A percentile compares a stretch with the other conserved stretches of the same genome.
Conservation (phyloP, 2,329 filamentous ascomycete genomes). For the Penicillium sp. region DNA sequence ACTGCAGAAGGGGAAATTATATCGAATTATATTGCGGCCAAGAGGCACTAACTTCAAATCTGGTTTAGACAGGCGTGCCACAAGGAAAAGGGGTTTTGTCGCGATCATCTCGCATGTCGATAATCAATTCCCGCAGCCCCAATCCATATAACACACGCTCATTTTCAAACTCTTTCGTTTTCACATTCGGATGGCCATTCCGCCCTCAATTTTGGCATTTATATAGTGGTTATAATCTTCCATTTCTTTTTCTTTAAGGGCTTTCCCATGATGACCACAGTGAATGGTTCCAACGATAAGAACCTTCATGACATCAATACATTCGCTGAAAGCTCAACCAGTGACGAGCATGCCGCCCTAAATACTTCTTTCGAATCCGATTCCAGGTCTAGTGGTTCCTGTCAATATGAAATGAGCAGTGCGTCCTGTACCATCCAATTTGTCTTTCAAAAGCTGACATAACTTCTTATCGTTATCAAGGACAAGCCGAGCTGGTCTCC, state of each 20-base stretch:
- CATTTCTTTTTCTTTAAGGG: not conserved
- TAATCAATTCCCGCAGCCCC: conserved; percentile 1
- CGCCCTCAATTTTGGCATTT: not conserved
- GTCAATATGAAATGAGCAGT: not conserved
- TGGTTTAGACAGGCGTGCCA: not conserved
- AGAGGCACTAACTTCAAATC: not conserved
- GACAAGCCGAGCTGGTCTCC: not conserved
- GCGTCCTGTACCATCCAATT: not conserved
- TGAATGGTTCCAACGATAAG: conserved; percentile 3
- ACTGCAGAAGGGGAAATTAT: not conserved
- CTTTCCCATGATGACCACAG: conserved; percentile 3
- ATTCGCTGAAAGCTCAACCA: not conserved
- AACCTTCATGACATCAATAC: conserved; percentile 2
- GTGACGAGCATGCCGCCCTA: not conserved
- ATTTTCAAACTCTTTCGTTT: conserved; percentile 1
- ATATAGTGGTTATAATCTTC: not conserved
- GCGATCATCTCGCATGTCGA: not conserved
- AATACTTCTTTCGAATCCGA: conserved; percentile 1
- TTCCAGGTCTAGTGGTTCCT: not conserved
- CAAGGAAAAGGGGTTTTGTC: conserved; percentile 2
- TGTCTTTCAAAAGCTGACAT: not conserved
- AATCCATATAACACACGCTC: conserved; percentile 4
- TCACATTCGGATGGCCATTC: not conserved
- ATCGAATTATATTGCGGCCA: conserved; percentile 2
- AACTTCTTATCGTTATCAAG: not conserved